Base-by-base conservation (phyloP, 306 rosid species). In the Abrus pulchellus region DNA sequence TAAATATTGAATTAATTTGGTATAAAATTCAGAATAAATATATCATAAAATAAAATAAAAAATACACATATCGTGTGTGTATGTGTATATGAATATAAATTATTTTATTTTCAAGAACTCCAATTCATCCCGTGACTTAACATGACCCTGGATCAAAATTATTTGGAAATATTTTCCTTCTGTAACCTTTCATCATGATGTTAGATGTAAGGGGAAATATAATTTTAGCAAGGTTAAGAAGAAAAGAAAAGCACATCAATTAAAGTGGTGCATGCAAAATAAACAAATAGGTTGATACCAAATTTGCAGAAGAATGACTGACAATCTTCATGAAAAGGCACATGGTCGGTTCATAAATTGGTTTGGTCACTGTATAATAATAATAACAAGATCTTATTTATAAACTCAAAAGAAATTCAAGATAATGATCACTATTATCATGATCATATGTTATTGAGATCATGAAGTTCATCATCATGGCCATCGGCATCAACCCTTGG, bases 391-490 rank as follows among this genome's bases (percentile, higher is more conserved):
- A 87, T 87, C 80, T 75, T 12, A 72, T 83, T 80, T 81, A 79
- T n/a, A 75, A 82, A 72, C 76, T 59, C 5, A 55, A 61, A 79
- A 75, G 44, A 82, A 85, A 75, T 54, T 83, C n/a, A 64, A 50
- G 49, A 82, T 71, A 64, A 76, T 76, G 43, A 69, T 80, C 62
- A 48, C 77, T 41, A 56, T 76, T 81, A 83, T 86, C 80, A 80
- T 68, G 68, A 76, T 80, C 82, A 75, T 43, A 45, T 84, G 83
- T 83, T 83, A 72, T 78, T 83, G 71, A 83, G 80, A 85, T 81
- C 41, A 59, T 76, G 85, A 77, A 72, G 27, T n/a, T 71, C 83
- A 86, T 84, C 78, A 84, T 36, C 3, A 36, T 84, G 74, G 40
- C 77, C 53, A 79, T 68, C 40, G 40, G 55, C 81, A 69, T 83